phyloP scores from a whole-genome alignment of 2,329 filamentous ascomycete species.

The Chaetomiaceae sp. region DNA sequence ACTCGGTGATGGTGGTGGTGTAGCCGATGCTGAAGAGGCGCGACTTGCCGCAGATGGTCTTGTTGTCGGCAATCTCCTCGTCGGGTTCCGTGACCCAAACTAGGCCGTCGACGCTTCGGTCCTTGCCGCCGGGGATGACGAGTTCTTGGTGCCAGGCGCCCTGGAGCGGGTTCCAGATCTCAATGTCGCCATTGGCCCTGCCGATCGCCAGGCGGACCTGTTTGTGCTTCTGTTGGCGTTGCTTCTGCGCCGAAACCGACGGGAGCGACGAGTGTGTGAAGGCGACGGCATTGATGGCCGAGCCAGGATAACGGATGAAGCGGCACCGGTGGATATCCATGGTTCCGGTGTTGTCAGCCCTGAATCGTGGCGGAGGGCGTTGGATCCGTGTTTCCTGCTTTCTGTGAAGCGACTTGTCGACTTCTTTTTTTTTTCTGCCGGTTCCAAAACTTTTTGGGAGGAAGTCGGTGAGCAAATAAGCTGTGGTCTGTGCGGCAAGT shows the following conservation, averaged over 20 bases:
- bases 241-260: slow-evolving; percentile 39
- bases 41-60: slow-evolving; percentile 62
- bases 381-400: slow-evolving; percentile 8
- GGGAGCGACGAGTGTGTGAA: slow-evolving; percentile 72
- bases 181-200: slow-evolving; percentile 90
- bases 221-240: slow-evolving; percentile 47
- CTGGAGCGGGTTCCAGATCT: slow-evolving; percentile 89
- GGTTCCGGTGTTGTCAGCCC: slow-evolving; percentile 19
- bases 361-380: slow-evolving; percentile 12
- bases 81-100: slow-evolving; percentile 87
- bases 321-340: slow-evolving; percentile 98
- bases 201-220: slow-evolving; percentile 79
- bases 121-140: slow-evolving; percentile 75
- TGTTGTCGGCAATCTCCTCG: slow-evolving; percentile 59
- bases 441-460: slow-evolving; percentile 23
- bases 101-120: slow-evolving; percentile 83
- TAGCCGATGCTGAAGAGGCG: slow-evolving; percentile 96
- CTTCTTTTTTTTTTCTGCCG: slow-evolving; percentile 26
- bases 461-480: slow-evolving; percentile 27
- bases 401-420: not conserved
- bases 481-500: slow-evolving; percentile 28
- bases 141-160: slow-evolving; percentile 88
- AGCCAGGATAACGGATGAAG: slow-evolving; percentile 88
- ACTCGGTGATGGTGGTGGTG: slow-evolving; percentile 87
- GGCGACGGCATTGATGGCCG: slow-evolving; percentile 88